These are phyloP conservation scores for Excoecaria cochinchinensis DNA, from an alignment of 345 rosid species.

Conservation along the genomic window DNA sequence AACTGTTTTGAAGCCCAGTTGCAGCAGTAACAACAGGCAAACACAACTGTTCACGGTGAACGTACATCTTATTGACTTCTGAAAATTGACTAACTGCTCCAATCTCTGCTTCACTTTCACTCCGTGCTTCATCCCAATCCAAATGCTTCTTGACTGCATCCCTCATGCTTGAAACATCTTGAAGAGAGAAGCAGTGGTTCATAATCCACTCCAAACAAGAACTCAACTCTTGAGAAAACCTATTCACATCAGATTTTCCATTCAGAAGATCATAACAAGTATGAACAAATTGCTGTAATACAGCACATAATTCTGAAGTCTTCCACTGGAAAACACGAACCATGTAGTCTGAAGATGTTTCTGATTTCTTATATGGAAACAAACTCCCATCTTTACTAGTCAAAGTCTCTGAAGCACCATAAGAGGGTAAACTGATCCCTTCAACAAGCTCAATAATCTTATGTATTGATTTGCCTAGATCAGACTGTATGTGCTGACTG, in stretches of 20 bases:
- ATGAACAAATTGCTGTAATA: slow-evolving; percentile 58
- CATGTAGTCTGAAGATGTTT: slow-evolving; percentile 58
- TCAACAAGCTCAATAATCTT: slow-evolving; percentile 71
- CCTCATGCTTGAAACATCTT: slow-evolving; percentile 91
- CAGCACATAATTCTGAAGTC: slow-evolving; percentile 57
- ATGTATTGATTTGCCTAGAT: slow-evolving; percentile 51
- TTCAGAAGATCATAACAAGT: slow-evolving; percentile 62
- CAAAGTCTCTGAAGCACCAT: slow-evolving; percentile 26
- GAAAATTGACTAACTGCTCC: slow-evolving; percentile 37
- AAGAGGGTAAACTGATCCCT: slow-evolving; percentile 43
- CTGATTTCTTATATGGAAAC: slow-evolving; percentile 39
- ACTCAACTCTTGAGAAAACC: slow-evolving; percentile 57
- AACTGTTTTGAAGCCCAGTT: slow-evolving; percentile 12
- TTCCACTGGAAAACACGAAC: slow-evolving; percentile 91
- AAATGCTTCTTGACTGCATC: slow-evolving; percentile 61
- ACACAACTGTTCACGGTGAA: slow-evolving; percentile 14
- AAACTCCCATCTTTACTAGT: slow-evolving; percentile 42
- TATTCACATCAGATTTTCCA: slow-evolving; percentile 54
- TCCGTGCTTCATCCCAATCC: slow-evolving; percentile 64
- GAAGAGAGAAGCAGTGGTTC: slow-evolving; percentile 85
- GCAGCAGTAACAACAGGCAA: slow-evolving; percentile 18
- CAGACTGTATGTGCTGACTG: slow-evolving; percentile 29
- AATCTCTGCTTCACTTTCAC: slow-evolving; percentile 64
- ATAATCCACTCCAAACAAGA: slow-evolving; percentile 75
- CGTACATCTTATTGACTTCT: slow-evolving; percentile 36